phyloP scores from a whole-genome alignment of 176 grass and related monocot species.

The Eremochloa ophiuroides region DNA sequence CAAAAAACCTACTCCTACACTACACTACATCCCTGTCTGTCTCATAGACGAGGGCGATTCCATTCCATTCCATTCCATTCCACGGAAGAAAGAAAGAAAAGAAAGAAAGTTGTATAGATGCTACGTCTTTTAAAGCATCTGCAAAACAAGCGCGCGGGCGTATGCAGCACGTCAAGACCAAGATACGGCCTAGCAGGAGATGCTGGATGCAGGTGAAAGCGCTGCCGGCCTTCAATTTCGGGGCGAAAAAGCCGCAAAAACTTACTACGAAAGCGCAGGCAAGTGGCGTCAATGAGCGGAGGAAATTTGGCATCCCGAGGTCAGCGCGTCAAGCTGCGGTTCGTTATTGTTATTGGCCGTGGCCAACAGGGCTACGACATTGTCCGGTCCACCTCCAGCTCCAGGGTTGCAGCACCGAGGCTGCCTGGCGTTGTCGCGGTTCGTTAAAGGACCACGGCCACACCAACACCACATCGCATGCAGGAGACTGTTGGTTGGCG shows the following conservation, averaged over 20 bases:
- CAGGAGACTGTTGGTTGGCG: neutral
- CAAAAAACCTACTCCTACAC: neutral
- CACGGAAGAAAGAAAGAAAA: neutral
- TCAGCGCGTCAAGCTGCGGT: conserved; percentile 19
- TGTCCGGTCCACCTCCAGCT: neutral
- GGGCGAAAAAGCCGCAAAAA: conserved; percentile 29
- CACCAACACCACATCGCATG: neutral
- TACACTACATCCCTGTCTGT: neutral
- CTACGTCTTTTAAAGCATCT: neutral
- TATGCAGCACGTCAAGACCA: neutral
- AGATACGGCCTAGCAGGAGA: conserved; percentile 11
- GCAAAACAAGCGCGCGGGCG: neutral
- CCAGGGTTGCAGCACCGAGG: neutral
- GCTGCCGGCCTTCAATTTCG: neutral
- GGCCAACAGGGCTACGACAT: neutral
- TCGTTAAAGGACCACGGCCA: conserved; percentile 28
- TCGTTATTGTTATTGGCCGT: neutral
- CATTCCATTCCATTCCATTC: conserved; percentile 11
- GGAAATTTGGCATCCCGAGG: neutral
- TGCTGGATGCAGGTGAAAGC: neutral
- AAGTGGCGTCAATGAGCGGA: conserved; percentile 4
- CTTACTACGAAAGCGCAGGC: neutral
- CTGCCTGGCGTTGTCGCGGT: conserved; percentile 8
- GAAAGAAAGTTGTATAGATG: conserved; percentile 11
- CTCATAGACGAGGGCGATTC: neutral